Percentiles rank a stretch among this genome's conserved stretches.
Conservation (phyloP, 2,329 filamentous ascomycete species). For the Xylariales sp. region DNA sequence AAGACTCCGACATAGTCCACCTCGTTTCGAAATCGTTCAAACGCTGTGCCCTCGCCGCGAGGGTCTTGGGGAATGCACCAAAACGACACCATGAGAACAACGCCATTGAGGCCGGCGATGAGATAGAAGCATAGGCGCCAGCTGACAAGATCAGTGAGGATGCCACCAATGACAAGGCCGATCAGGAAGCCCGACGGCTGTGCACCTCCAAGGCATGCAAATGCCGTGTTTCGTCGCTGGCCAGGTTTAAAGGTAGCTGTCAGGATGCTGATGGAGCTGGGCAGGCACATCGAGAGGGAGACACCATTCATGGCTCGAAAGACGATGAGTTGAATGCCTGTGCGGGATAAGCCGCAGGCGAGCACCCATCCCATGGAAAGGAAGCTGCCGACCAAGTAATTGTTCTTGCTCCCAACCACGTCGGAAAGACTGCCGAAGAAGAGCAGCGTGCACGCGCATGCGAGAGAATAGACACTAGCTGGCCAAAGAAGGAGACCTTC, state of each 20-base stretch:
- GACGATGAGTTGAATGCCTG: constrained; percentile 2
- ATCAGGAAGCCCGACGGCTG: neutral
- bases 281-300: neutral
- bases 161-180: constrained; percentile 19
- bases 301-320: constrained; percentile 5
- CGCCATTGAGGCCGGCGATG: neutral
- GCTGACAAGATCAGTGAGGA: constrained; percentile 25
- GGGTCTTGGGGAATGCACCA: no score
- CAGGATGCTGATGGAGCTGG: constrained; percentile 3
- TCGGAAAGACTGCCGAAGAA: constrained; percentile 3
- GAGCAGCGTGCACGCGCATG: neutral
- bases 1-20: constrained; percentile 43
- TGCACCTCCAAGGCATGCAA: neutral
- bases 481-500: constrained; percentile 3
- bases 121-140: constrained; percentile 27
- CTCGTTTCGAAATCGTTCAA: constrained; percentile 22
- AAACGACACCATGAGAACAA: neutral
- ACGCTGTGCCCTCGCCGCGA: no score
- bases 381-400: neutral
- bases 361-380: neutral
- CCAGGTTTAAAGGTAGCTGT: neutral
- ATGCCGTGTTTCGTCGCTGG: neutral
- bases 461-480: neutral
- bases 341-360: constrained; percentile 1
- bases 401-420: neutral